phyloP scores from a whole-genome alignment of 768 basidiomycete species.

The Trametes gibbosa region DNA sequence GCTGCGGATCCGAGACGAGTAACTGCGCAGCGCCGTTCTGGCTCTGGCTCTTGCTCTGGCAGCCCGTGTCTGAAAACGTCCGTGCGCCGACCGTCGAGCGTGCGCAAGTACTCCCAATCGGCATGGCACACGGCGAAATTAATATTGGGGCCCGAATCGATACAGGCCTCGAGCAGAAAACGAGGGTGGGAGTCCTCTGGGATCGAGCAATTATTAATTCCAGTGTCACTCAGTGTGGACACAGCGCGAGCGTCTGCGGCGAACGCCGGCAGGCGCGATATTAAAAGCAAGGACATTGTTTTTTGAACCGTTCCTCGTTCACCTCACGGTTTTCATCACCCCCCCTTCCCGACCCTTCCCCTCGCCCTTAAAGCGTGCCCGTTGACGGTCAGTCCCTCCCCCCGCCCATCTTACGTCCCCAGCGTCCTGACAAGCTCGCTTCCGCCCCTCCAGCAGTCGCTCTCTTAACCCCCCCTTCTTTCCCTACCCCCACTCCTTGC shows the following conservation, averaged over 20 bases:
- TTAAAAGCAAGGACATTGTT: slow-evolving; percentile 10
- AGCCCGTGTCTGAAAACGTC: too few species aligned
- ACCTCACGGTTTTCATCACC: slow-evolving; percentile 24
- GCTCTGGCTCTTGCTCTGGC: too few species aligned
- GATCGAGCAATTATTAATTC: slow-evolving; percentile 4
- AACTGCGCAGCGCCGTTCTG: too few species aligned
- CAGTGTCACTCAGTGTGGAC: neutral
- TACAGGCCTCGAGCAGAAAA: neutral
- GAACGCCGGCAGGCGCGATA: slow-evolving; percentile 7
- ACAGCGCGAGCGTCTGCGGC: slow-evolving; percentile 3
- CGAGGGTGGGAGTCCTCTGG: neutral
- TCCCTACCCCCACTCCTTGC: slow-evolving; percentile 20
- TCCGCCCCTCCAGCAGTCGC: slow-evolving; percentile 19
- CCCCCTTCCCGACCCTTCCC: slow-evolving; percentile 16
- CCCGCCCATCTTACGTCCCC: slow-evolving; percentile 4
- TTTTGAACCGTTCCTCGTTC: slow-evolving; percentile 3
- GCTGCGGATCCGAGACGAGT: neutral
- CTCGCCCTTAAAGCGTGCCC: slow-evolving; percentile 18
- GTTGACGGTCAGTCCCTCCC: slow-evolving; percentile 23
- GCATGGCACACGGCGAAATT: neutral
- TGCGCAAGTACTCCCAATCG: too few species aligned
- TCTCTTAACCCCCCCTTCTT: slow-evolving; percentile 24
- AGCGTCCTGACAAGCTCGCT: slow-evolving; percentile 4
- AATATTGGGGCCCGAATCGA: too few species aligned
- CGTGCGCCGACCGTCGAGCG: too few species aligned